These are phyloP conservation scores for Cordyceps pruinosa DNA, from an alignment of 2,329 filamentous ascomycete species.

Conservation along the genomic window DNA sequence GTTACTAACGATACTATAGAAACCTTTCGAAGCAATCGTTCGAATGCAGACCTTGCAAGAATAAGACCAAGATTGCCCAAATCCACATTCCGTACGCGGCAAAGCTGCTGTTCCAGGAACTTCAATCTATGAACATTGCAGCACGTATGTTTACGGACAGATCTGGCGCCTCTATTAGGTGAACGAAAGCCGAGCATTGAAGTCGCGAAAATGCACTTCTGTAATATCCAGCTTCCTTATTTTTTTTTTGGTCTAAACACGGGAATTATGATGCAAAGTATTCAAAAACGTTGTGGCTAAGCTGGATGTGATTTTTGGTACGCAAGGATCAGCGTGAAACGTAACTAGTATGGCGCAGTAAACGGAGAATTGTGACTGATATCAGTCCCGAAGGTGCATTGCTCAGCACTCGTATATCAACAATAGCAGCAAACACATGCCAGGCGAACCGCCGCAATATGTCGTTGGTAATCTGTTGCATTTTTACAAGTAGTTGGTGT, in stretches of 20 bases:
- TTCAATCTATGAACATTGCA: constrained; percentile 97
- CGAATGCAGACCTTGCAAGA: constrained; percentile 95
- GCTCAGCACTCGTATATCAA: constrained; percentile 18
- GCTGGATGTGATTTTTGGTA: not conserved
- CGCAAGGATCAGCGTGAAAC: not conserved
- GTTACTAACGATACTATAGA: too few relatives aligned
- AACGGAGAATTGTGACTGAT: not conserved
- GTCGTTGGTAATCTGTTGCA: not conserved
- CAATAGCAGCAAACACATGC: too few relatives aligned
- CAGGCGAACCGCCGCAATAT: too few relatives aligned
- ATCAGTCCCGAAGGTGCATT: constrained; percentile 11
- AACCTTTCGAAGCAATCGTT: constrained; percentile 94
- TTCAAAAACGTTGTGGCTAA: not conserved
- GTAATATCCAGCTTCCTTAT: not conserved
- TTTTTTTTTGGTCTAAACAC: not conserved
- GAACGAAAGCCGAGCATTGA: constrained; percentile 16
- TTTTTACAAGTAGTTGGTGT: not conserved
- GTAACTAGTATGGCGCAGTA: not conserved
- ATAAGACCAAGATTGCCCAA: constrained; percentile 98
- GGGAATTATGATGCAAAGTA: not conserved
- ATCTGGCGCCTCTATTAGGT: constrained; percentile 67
- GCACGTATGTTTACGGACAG: constrained; percentile 92
- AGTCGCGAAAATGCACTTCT: not conserved
- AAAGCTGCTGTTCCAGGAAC: constrained; percentile 96
- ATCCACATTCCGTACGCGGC: constrained; percentile 97